phyloP scores from a whole-genome alignment of 768 basidiomycete species.

The Termitomyces sp. region DNA sequence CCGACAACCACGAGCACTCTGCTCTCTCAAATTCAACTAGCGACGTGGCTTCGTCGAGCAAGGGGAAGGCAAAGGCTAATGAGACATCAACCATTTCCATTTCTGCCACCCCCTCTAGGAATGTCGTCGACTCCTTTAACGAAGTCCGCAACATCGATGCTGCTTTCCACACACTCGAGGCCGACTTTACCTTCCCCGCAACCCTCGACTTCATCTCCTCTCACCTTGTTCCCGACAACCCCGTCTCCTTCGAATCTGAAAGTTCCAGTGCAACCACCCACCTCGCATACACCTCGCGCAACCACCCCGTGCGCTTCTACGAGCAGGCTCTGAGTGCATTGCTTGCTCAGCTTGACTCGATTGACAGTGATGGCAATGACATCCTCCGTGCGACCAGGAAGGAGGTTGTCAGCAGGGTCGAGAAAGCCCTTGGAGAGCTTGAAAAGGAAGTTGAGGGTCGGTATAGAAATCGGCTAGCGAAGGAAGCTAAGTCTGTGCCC shows the following conservation, averaged over 20 bases:
- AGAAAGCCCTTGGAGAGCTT: slow-evolving; percentile 48
- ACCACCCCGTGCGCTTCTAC: slow-evolving; percentile 57
- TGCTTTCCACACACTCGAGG: slow-evolving; percentile 29
- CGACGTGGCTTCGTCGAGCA: slow-evolving; percentile 9
- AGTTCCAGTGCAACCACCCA: slow-evolving; percentile 19
- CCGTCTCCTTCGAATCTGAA: slow-evolving; percentile 14
- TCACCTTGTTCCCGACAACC: slow-evolving; percentile 20
- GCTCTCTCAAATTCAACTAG: neutral
- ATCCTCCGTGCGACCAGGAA: slow-evolving; percentile 46
- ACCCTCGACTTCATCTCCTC: slow-evolving; percentile 36
- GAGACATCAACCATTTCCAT: slow-evolving; percentile 7
- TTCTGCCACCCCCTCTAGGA: slow-evolving; percentile 17
- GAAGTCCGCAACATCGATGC: slow-evolving; percentile 35
- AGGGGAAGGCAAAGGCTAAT: slow-evolving; percentile 33
- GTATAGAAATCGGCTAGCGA: slow-evolving; percentile 23
- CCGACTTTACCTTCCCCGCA: slow-evolving; percentile 33
- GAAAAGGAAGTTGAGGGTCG: slow-evolving; percentile 42
- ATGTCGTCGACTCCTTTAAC: slow-evolving; percentile 28
- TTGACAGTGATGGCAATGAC: slow-evolving; percentile 56
- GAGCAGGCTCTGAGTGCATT: slow-evolving; percentile 55
- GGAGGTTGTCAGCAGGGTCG: slow-evolving; percentile 48
- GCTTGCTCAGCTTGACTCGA: slow-evolving; percentile 49
- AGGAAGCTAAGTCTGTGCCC: slow-evolving; percentile 15
- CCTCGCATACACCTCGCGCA: slow-evolving; percentile 52
- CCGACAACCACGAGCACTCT: slow-evolving; percentile 1